Evolutionary conservation across 176 grass and related monocot genomes (phyloP).

Genomic region (Coix lacrymajobi): DNA sequence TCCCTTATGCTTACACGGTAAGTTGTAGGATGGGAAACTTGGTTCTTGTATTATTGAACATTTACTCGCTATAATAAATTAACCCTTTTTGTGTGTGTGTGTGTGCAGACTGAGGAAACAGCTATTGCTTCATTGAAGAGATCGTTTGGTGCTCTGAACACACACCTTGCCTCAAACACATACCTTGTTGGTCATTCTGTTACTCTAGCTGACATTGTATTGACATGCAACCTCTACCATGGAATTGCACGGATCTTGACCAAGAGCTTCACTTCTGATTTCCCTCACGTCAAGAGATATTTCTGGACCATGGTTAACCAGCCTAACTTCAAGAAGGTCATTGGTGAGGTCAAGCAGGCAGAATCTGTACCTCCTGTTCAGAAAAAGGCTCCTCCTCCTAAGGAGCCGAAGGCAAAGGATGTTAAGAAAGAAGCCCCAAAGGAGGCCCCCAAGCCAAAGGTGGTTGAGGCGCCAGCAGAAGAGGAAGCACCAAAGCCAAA

Average conservation of each 20-base stretch:
- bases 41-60: neutral
- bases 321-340: slow-evolving; percentile 65
- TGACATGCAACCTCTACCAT: slow-evolving; percentile 66
- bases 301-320: slow-evolving; percentile 88
- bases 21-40: slow-evolving; percentile 3
- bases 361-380: slow-evolving; percentile 49
- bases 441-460: slow-evolving; percentile 63
- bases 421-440: slow-evolving; percentile 59
- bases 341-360: slow-evolving; percentile 65
- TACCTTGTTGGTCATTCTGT: slow-evolving; percentile 77
- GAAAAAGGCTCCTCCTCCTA: slow-evolving; percentile 43
- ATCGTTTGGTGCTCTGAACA: slow-evolving; percentile 49
- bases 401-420: slow-evolving; percentile 68
- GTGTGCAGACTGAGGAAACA: slow-evolving; percentile 58
- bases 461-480: slow-evolving; percentile 47
- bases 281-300: slow-evolving; percentile 88
- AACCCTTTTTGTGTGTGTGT: neutral
- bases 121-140: slow-evolving; percentile 72
- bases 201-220: slow-evolving; percentile 66
- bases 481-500: slow-evolving; percentile 94
- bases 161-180: slow-evolving; percentile 66
- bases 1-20: slow-evolving; percentile 43
- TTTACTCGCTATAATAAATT: neutral
- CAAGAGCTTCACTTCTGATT: slow-evolving; percentile 75
- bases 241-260: slow-evolving; percentile 49